A percentile compares a stretch with the other conserved stretches of the same genome.
These are phyloP conservation scores for Oryza longistaminata DNA, from an alignment of 176 grass and related monocot species.

Conservation along the genomic window DNA sequence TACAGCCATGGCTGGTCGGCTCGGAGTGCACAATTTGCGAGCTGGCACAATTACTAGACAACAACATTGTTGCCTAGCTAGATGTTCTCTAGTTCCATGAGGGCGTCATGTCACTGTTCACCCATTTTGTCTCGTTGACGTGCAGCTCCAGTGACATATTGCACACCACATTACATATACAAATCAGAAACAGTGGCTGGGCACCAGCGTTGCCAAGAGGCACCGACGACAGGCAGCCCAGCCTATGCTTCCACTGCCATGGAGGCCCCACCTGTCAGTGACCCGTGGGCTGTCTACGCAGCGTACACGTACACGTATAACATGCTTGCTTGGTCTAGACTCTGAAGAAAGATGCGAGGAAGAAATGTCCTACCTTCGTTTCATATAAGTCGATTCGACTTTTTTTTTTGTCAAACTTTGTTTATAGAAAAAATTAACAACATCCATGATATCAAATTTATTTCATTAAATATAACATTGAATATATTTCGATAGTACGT, in stretches of 20 bases:
- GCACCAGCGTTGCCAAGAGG: neutral
- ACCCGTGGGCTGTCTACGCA: neutral
- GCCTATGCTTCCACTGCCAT: neutral
- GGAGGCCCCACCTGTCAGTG: neutral
- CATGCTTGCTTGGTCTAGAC: no score
- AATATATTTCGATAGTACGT: no score
- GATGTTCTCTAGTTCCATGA: neutral
- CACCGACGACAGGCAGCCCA: neutral
- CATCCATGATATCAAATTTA: no score
- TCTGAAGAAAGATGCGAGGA: no score
- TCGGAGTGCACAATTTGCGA: conserved; percentile 16
- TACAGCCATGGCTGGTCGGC: conserved; percentile 35
- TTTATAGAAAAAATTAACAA: no score
- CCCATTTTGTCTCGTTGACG: neutral
- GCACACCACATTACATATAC: no score
- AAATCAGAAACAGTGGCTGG: no score
- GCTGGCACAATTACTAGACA: neutral
- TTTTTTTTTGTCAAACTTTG: no score
- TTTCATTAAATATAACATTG: no score
- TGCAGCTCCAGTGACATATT: neutral
- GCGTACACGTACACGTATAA: no score
- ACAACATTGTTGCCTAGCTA: neutral
- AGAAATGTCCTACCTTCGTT: no score
- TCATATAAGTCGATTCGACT: no score
- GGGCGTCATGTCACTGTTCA: neutral